Conservation (phyloP, 768 basidiomycete genomes). For the Lactarius deliciosus region DNA sequence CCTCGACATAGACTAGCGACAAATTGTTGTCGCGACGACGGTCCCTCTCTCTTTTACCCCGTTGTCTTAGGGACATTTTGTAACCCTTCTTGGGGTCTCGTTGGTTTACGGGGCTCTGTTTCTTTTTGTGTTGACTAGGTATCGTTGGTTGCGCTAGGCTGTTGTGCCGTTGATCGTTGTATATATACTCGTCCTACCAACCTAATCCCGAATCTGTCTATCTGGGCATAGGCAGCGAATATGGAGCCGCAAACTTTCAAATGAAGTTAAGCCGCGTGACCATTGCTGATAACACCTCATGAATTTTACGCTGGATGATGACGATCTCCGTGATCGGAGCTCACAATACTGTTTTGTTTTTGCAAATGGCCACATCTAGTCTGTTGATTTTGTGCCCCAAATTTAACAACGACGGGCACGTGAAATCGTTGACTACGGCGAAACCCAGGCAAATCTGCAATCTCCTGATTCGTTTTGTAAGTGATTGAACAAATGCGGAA, state of each 20-base stretch:
- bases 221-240: background rate
- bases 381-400: background rate
- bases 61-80: conserved; percentile 2
- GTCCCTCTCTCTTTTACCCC: background rate
- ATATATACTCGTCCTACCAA: conserved; percentile 7
- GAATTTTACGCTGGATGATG: background rate
- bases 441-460: background rate
- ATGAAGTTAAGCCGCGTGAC: background rate
- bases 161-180: background rate
- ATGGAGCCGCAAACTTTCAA: background rate
- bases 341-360: background rate
- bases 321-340: background rate
- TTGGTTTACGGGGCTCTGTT: background rate
- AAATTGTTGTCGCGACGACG: conserved; percentile 5
- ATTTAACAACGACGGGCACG: background rate
- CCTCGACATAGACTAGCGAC: conserved; percentile 11
- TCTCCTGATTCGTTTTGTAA: conserved; percentile 9
- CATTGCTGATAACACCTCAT: background rate
- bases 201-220: conserved; percentile 8
- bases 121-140: conserved; percentile 9
- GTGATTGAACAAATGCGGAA: conserved; percentile 14
- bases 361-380: no score
- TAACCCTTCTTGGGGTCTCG: background rate
- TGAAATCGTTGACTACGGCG: background rate
- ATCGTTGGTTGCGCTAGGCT: conserved; percentile 13